Conservation (phyloP, 768 basidiomycete genomes). For the Suillus brevipes region DNA sequence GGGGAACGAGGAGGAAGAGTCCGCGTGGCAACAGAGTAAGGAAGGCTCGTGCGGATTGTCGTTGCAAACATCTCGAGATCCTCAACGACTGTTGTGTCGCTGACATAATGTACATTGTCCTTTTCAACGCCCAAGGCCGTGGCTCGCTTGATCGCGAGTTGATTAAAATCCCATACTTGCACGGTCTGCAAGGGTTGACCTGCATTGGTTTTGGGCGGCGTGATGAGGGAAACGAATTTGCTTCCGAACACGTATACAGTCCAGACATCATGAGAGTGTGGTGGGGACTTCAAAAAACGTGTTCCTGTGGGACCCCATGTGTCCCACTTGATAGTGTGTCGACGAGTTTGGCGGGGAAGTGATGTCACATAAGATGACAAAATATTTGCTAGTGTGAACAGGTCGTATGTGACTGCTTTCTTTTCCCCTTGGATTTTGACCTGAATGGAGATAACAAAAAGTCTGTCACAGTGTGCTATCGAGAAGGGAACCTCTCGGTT, state of each 20-base stretch:
- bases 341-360: background rate
- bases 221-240: conserved; percentile 37
- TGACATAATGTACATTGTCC: conserved; percentile 16
- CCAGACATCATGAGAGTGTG: conserved; percentile 45
- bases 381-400: background rate
- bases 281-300: conserved; percentile 40
- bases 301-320: conserved; percentile 53
- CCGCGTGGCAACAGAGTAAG: conserved; percentile 41
- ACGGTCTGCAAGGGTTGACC: conserved; percentile 20
- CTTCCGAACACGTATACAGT: conserved; percentile 58
- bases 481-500: background rate
- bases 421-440: background rate
- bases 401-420: background rate
- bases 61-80: conserved; percentile 37
- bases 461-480: background rate
- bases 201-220: background rate
- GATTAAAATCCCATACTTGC: conserved; percentile 55
- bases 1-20: conserved; percentile 16
- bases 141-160: conserved; percentile 34
- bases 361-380: background rate
- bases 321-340: conserved; percentile 42
- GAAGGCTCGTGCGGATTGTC: conserved; percentile 45
- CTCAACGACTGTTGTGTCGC: conserved; percentile 26
- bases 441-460: background rate
- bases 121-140: background rate